A percentile compares a stretch with the other conserved stretches of the same genome.
These are phyloP conservation scores for Senecio squalidus DNA, from an alignment of 140 eudicot species.

Conservation along the genomic window DNA sequence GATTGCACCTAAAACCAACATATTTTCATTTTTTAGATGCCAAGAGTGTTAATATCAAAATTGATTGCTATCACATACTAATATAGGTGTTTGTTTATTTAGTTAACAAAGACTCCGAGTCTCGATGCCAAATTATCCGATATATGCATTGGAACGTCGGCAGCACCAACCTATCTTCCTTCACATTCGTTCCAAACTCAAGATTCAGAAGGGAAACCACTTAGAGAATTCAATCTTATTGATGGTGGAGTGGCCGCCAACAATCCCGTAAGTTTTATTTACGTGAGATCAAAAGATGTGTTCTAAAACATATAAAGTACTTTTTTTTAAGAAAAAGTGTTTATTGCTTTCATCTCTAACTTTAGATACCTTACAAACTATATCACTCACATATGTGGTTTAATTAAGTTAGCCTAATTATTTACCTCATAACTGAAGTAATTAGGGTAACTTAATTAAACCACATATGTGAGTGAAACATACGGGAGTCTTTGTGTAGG, in stretches of 20 bases:
- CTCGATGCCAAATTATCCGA: constrained; percentile 38
- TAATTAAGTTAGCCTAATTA: neutral
- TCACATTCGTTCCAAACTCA: constrained; percentile 30
- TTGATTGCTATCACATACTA: neutral
- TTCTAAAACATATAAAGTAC: too few species aligned
- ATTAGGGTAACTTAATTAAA: neutral
- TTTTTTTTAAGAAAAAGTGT: too few species aligned
- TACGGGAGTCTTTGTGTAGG: too few species aligned
- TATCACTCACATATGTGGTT: neutral
- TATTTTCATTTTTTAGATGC: neutral
- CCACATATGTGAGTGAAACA: neutral
- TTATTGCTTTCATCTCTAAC: too few species aligned
- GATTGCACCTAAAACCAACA: neutral
- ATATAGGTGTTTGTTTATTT: neutral
- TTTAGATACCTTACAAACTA: neutral
- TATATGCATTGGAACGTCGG: constrained; percentile 52
- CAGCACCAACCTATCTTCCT: constrained; percentile 65
- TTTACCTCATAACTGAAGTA: too few species aligned
- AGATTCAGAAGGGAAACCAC: constrained; percentile 15
- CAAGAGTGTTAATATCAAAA: neutral
- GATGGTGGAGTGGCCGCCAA: constrained; percentile 51
- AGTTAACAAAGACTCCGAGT: constrained; percentile 28
- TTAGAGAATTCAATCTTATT: constrained; percentile 35
- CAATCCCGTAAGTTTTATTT: constrained; percentile 34
- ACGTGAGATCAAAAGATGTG: too few species aligned